These are phyloP conservation scores for Pseudogymnoascus sp. DNA, from an alignment of 2,329 filamentous ascomycete species.

Conservation along the genomic window DNA sequence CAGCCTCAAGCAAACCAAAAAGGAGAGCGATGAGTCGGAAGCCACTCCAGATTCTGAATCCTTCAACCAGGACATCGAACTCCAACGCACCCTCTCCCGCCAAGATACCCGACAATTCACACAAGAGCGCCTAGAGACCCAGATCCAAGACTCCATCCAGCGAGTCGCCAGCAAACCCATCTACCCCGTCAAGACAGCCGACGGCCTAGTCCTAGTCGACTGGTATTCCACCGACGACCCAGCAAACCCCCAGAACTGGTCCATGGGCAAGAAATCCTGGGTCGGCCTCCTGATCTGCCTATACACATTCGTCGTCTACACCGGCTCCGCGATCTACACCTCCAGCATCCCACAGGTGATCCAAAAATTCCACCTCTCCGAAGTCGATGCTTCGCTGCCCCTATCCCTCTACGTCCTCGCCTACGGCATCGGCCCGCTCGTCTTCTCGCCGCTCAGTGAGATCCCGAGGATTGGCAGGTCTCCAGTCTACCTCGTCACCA, in stretches of 20 bases:
- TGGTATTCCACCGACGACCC: slow-evolving; percentile 48
- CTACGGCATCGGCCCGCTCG: slow-evolving; percentile 54
- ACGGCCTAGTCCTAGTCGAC: slow-evolving; percentile 45
- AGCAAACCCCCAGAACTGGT: slow-evolving; percentile 50
- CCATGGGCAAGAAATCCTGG: slow-evolving; percentile 33
- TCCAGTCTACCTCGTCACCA: slow-evolving; percentile 58
- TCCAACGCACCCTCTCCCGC: slow-evolving; percentile 19
- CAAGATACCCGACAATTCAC: slow-evolving; percentile 27
- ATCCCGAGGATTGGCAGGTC: slow-evolving; percentile 60
- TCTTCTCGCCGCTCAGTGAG: slow-evolving; percentile 60
- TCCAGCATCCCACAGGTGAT: slow-evolving; percentile 41
- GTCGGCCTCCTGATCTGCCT: slow-evolving; percentile 41
- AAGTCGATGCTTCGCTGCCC: slow-evolving; percentile 46
- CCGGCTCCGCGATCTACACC: slow-evolving; percentile 42
- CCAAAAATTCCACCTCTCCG: slow-evolving; percentile 43
- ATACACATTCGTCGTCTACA: slow-evolving; percentile 54
- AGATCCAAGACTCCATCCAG: slow-evolving; percentile 32
- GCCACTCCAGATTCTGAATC: slow-evolving; percentile 15
- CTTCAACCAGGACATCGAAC: slow-evolving; percentile 16
- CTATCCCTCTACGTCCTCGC: slow-evolving; percentile 57
- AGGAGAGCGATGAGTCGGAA: slow-evolving; percentile 16
- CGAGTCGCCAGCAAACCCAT: slow-evolving; percentile 37
- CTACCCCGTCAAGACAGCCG: slow-evolving; percentile 39
- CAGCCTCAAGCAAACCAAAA: background rate
- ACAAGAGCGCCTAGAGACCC: slow-evolving; percentile 31